Base-by-base conservation (phyloP, 2,329 filamentous ascomycete species). In the Alternaria burnsii region DNA sequence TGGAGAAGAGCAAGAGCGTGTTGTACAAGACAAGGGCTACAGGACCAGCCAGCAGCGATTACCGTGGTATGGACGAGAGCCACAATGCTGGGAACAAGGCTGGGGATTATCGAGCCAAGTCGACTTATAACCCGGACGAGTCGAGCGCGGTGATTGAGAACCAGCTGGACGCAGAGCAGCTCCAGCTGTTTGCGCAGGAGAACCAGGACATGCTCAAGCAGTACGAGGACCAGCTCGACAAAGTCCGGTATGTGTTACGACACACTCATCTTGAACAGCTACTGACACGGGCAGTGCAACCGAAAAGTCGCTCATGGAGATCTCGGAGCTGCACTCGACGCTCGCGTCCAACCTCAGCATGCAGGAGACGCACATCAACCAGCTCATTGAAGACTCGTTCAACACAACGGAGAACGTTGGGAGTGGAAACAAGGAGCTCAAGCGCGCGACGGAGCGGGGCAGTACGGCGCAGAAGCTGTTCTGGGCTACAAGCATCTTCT, bases 141-240 rank as follows among this genome's bases (percentile, higher is more conserved):
- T 63, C 68, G 42, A 71, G 61, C 34, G 58, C 64, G 26, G 72
- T 76, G 7, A 81, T 84, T 42, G 83, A 86, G 72, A 76, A 87
- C 42, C 86, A 89, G 63, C 82, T 97, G 62, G 92, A 91, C 18
- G 85, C 89, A 22, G 93, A 97, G 75, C 94, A 98, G 79, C 82
- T 95, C 53, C 94, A 97, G 77, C 87, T 97, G 75, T 98, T 99
- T 81, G 94, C 94, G 69, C 87, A 93, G 79, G 94, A 96, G 75
- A 97, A 98, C 75, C 89, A 93, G 78, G 89, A 92, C 65, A 93
- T 99, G 89, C 85, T 98, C 70, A 91, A 91, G 78, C 92, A 97
- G 79, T 97, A 96, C 78, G 93, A 97, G 79, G 93, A 91, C 80
- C 93, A 92, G n/a, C 82, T 98, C 76, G 91, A 94, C 78, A 95